phyloP scores from a whole-genome alignment of 768 basidiomycete species.

The Rhizopogon rudus region DNA sequence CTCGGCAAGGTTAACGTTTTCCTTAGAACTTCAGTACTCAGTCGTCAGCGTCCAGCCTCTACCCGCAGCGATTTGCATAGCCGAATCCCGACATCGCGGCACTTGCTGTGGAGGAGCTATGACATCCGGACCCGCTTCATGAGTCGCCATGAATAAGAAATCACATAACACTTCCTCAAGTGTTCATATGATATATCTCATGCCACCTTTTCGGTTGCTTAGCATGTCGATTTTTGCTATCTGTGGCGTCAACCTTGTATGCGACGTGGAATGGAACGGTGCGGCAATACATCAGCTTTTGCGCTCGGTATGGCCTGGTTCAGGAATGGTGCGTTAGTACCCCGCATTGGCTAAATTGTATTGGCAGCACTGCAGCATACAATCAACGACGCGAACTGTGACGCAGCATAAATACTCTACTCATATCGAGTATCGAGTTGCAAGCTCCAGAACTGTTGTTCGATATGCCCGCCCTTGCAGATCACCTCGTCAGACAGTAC shows the following conservation, averaged over 20 bases:
- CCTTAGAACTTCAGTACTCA: too few species aligned
- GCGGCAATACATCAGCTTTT: neutral
- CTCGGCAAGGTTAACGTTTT: too few species aligned
- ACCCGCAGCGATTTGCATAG: too few species aligned
- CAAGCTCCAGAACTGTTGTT: neutral
- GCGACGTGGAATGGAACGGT: neutral
- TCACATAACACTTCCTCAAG: neutral
- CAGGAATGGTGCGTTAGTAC: neutral
- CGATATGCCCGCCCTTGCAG: slow-evolving; percentile 10
- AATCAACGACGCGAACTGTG: neutral
- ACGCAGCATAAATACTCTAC: neutral
- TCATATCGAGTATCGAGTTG: neutral
- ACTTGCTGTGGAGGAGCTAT: too few species aligned
- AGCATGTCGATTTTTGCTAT: too few species aligned
- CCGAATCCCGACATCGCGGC: too few species aligned
- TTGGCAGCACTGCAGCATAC: neutral
- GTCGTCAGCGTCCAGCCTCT: too few species aligned
- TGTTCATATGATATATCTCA: neutral
- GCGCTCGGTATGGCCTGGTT: neutral
- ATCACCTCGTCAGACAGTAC: slow-evolving; percentile 4
- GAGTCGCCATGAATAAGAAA: too few species aligned
- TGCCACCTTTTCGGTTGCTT: neutral
- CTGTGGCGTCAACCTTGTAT: neutral
- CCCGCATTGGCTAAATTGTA: neutral
- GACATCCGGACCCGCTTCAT: too few species aligned